Conservation (phyloP, 208 protist species). For the Leishmania guyanensis region DNA sequence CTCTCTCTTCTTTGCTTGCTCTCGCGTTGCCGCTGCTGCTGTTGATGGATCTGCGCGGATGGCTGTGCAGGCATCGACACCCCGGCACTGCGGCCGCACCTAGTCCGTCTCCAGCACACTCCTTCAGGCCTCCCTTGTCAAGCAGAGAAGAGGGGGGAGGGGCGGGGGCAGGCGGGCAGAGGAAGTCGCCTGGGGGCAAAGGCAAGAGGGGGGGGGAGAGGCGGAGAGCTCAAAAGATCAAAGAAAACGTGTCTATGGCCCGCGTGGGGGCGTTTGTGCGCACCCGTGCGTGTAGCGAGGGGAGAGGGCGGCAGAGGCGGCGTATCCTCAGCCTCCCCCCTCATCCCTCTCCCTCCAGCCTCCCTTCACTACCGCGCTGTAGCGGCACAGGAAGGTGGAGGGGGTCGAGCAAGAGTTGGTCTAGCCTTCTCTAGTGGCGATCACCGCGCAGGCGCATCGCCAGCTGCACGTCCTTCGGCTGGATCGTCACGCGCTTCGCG, state of each 20-base stretch:
- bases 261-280: not conserved
- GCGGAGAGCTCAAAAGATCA: not conserved
- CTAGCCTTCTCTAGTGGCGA: constrained; percentile 32
- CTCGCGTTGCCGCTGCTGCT: not conserved
- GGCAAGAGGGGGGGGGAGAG: too few species aligned
- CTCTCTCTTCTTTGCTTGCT: not conserved
- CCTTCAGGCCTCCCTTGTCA: not conserved
- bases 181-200: not conserved
- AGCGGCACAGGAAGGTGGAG: not conserved
- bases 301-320: not conserved
- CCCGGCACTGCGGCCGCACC: not conserved
- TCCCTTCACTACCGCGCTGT: not conserved
- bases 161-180: not conserved
- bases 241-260: not conserved
- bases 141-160: not conserved
- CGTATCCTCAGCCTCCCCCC: not conserved
- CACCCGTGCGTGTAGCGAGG: not conserved
- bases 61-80: not conserved
- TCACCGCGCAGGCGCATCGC: constrained; percentile 58
- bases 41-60: not conserved
- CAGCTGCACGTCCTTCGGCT: constrained; percentile 76
- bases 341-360: not conserved
- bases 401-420: not conserved
- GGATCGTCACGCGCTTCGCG: constrained; percentile 85
- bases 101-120: not conserved